phyloP scores from a whole-genome alignment of 2,329 filamentous ascomycete species.

The Paecilomyces sp. region DNA sequence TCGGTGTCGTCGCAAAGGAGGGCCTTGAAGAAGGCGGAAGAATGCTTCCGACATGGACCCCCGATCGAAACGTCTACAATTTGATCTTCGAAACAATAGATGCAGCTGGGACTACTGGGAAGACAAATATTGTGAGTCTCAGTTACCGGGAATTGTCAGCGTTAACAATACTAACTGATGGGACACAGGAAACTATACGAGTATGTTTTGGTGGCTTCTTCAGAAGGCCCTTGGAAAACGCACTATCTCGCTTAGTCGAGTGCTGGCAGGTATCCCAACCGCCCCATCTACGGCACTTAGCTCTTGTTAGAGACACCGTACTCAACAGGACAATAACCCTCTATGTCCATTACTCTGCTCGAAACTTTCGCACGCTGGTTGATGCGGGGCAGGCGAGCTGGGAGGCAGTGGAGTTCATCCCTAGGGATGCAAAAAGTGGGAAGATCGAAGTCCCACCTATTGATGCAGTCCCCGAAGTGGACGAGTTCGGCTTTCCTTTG shows the following conservation, averaged over 20 bases:
- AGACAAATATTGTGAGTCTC: slow-evolving; percentile 38
- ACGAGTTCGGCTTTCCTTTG: slow-evolving; percentile 43
- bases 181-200: slow-evolving; percentile 32
- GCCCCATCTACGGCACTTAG: slow-evolving; percentile 48
- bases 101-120: slow-evolving; percentile 40
- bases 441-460: slow-evolving; percentile 20
- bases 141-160: not conserved
- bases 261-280: slow-evolving; percentile 55
- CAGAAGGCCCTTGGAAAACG: slow-evolving; percentile 47
- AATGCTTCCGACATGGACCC: slow-evolving; percentile 47
- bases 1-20: slow-evolving; percentile 13
- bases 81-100: slow-evolving; percentile 45
- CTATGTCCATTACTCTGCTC: slow-evolving; percentile 50
- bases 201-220: slow-evolving; percentile 45
- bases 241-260: slow-evolving; percentile 46
- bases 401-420: slow-evolving; percentile 43
- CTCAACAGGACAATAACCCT: slow-evolving; percentile 41
- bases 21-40: slow-evolving; percentile 24
- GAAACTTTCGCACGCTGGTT: slow-evolving; percentile 48
- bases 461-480: slow-evolving; percentile 27
- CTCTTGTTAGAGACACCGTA: slow-evolving; percentile 49
- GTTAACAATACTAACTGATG: slow-evolving; percentile 1
- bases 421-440: slow-evolving; percentile 23
- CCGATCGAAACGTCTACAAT: slow-evolving; percentile 47
- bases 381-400: slow-evolving; percentile 43